Base-by-base conservation (phyloP, 2,329 filamentous ascomycete genomes). In the Elsinoe fawcettii region DNA sequence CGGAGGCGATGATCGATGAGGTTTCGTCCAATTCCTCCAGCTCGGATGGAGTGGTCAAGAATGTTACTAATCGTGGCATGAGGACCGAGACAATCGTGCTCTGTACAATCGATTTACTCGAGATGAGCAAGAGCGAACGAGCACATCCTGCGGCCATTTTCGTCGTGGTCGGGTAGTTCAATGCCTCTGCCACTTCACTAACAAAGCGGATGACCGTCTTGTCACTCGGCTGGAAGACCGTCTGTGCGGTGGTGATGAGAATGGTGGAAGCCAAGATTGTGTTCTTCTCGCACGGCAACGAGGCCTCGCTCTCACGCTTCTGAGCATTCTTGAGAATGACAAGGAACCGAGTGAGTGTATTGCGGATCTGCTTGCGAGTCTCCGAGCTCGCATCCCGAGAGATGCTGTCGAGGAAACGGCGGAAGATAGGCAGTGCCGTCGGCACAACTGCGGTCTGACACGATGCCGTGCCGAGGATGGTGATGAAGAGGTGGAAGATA, bases 401-500 rank as follows among this genome's bases (percentile, higher is more conserved):
- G 67, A 96, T 86, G 66, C 84, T 88, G 44, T 82, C 82, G 60
- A 97, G 80, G 70, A 99, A 99, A 27, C 91, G 85, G 70, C 95
- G 92, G 69, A 99, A 85, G 39, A 91, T 95, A 0, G 93, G 89
- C 14, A 99, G 79, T 2, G 90, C 86, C 71, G 95, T 88, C 0
- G 93, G 92, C 1, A 97, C 86, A 30, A 97, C 89, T 36, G 89
- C 80, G 23, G 88, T 83, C 72, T 99, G 95, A 66, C 92, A 97
- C 9, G 84, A 79, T 0, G 88, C 86, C 0, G 90, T 96, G 12
- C 88, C 87, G 11, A 99, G 80, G 58, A 96, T 93, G 0, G 90
- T 96, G 56, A 89, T 87, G 68, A 97, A 96, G 57, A 97, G 96
- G 74, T 99, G 91, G 51, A 99, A 82, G 63, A 97, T 96, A 67